Base-by-base conservation (phyloP, 2,329 filamentous ascomycete species). In the Daldinia eschscholtzii region DNA sequence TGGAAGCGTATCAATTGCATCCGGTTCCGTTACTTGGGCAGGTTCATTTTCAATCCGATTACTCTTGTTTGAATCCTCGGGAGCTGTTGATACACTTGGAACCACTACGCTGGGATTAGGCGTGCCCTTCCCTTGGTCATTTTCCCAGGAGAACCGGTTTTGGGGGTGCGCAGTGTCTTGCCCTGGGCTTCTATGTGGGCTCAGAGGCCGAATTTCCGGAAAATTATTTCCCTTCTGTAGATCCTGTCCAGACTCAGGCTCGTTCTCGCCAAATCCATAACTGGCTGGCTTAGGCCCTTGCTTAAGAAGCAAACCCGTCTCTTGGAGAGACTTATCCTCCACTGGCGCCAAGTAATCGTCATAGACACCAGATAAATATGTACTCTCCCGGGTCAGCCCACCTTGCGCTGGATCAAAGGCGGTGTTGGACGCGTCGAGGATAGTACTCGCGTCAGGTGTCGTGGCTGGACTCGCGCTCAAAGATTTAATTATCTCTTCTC, bases 401-500 rank as follows among this genome's bases (percentile, higher is more conserved):
- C 68, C 73, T 4, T 67, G 70, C 0, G 41, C 35, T 13, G 72
- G 67, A 20, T 74, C 70, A 15, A 64, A 57, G 12, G 57, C 53
- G 13, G 23, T 57, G 44, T 61, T 63, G 15, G 69, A 58, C 30
- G 67, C 53, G 15, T 52, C 64, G 12, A 71, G 55, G 13, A 72
- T 48, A 23, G 42, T 65, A 37, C 67, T 57, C 7, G 65, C 71
- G 30, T 68, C 67, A 20, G 73, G 73, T 0, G 78, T 73, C 28
- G 66, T 65, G 6, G 74, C 53, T 5, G 80, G 74, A 33, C 80
- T 80, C 12, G 89, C 86, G 61, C 85, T 89, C 1, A 94, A 82
- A 46, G 89, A 92, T 65, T 87, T 88, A 60, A 93, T 88, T 61
- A 94, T 94, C 73, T 94, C 92, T 66, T 93, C 90, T 30, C 89